phyloP scores from a whole-genome alignment of 1,139 yeast genomes.

The Nakaseomyces kungkrabaensis region DNA sequence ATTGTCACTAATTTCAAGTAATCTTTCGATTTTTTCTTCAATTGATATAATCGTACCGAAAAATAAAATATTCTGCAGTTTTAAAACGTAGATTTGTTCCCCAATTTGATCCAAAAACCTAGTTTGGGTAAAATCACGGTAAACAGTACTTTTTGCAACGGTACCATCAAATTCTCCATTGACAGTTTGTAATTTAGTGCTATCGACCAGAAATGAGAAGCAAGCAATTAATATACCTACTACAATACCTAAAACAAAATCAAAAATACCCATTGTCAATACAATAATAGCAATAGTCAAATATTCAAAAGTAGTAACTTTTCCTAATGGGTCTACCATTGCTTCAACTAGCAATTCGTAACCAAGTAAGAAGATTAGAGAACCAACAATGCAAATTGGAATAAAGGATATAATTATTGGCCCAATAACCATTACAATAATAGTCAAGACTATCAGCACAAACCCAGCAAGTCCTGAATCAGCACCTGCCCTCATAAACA shows the following conservation, averaged over 20 bases:
- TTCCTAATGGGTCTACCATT: conserved; percentile 71
- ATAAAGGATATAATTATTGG: conserved; percentile 89
- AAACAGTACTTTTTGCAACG: conserved; percentile 84
- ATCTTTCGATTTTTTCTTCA: conserved; percentile 59
- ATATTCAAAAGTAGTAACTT: conserved; percentile 69
- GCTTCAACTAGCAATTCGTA: conserved; percentile 85
- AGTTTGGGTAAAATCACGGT: conserved; percentile 84
- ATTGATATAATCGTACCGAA: conserved; percentile 93
- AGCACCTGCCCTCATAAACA: conserved; percentile 91
- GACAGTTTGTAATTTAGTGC: conserved; percentile 76
- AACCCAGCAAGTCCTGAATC: conserved; percentile 83
- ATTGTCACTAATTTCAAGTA: conserved; percentile 48
- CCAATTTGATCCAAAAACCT: conserved; percentile 81
- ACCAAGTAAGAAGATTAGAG: conserved; percentile 80
- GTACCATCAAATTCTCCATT: conserved; percentile 78
- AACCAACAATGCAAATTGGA: conserved; percentile 92
- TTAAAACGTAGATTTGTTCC: conserved; percentile 78
- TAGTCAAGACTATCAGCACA: conserved; percentile 73
- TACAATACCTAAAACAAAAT: conserved; percentile 84
- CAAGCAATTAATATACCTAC: conserved; percentile 89
- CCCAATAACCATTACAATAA: conserved; percentile 72
- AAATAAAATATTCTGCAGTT: conserved; percentile 78
- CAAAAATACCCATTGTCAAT: conserved; percentile 89
- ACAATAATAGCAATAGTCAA: conserved; percentile 76
- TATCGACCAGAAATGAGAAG: conserved; percentile 82